Evolutionary conservation across 176 grass and related monocot genomes (phyloP), one percentile per base, ranked within the genome.

Genomic region (Poa pratensis): DNA sequence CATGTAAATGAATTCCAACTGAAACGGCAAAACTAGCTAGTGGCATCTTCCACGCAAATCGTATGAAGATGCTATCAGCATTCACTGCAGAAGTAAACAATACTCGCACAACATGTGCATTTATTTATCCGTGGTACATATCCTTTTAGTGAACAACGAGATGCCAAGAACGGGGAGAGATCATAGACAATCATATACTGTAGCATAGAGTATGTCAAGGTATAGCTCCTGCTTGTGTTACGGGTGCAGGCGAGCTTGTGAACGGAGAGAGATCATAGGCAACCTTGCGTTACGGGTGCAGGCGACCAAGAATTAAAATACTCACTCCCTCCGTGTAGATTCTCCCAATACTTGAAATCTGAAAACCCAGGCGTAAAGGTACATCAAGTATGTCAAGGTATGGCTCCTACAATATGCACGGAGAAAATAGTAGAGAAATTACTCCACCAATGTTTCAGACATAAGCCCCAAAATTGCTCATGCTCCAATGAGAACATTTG

Each of bases 371-470:
- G 58, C 9, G 10, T 60, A 60, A 60, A 60, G 57, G n/a, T 60
- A 20, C 55, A 59, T 10, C 8, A 59, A 4, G 55, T 20, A 59
- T 57, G n/a, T 22, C 55, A 59, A 0, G 20, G 20, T 60, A 5
- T 60, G 57, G 6, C 3, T 60, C 22, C 57, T 60, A 60, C n/a
- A 60, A 24, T 60, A 60, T 3, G 23, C 23, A 62, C 23, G 1
- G 23, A 62, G 23, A 14, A 27, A 61, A 61, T 4, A 27, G 4
- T 27, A 62, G 60, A 63, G 24, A 63, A 15, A 26, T 26, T 61
- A 61, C 59, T 61, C 58, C 58, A 61, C 58, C 58, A 61, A 61
- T 61, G 58, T 61, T 61, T 61, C 11, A 61, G 58, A 26, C 58
- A 22, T 62, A 62, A 62, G 23, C 59, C 23, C 11, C 23, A 27